These are phyloP conservation scores for Coemansia sp. DNA, from an alignment of 192 early-diverging fungal genomes.

Conservation along the genomic window DNA sequence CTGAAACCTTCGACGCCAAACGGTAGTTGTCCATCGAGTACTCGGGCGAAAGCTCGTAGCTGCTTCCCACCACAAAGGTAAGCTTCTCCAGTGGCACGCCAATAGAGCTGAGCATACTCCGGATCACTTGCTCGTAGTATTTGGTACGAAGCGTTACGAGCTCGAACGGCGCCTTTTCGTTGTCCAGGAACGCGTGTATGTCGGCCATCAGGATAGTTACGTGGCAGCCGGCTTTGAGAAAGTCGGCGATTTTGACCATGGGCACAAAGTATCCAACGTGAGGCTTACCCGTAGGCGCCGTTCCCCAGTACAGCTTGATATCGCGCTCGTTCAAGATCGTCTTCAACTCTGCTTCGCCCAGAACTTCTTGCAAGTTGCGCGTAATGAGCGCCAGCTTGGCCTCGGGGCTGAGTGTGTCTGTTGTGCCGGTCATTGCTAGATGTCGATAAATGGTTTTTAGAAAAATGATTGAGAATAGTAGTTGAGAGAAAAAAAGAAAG, in stretches of 20 bases:
- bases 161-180: conserved; percentile 96
- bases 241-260: conserved; percentile 98
- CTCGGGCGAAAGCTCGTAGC: conserved; percentile 85
- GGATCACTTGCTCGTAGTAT: conserved; percentile 94
- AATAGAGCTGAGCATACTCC: conserved; percentile 85
- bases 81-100: conserved; percentile 94
- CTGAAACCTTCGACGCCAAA: conserved; percentile 82
- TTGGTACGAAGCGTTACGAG: conserved; percentile 83
- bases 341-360: conserved; percentile 88
- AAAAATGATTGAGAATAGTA: conserved; percentile 11
- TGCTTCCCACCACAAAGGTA: conserved; percentile 88
- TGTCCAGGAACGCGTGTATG: conserved; percentile 98
- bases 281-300: conserved; percentile 93
- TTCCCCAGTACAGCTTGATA: conserved; percentile 96
- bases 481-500: conserved; percentile 5
- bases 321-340: conserved; percentile 86
- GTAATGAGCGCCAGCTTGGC: conserved; percentile 85
- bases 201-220: conserved; percentile 93
- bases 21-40: conserved; percentile 94
- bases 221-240: conserved; percentile 87
- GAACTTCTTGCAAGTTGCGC: conserved; percentile 91
- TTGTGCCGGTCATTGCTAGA: conserved; percentile 26
- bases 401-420: conserved; percentile 42
- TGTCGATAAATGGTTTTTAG: not conserved
- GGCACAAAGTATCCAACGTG: conserved; percentile 99